A percentile compares a stretch with the other conserved stretches of the same genome.
Evolutionary conservation across 2,329 filamentous ascomycete species (phyloP).

Genomic region (Alternaria viburni): DNA sequence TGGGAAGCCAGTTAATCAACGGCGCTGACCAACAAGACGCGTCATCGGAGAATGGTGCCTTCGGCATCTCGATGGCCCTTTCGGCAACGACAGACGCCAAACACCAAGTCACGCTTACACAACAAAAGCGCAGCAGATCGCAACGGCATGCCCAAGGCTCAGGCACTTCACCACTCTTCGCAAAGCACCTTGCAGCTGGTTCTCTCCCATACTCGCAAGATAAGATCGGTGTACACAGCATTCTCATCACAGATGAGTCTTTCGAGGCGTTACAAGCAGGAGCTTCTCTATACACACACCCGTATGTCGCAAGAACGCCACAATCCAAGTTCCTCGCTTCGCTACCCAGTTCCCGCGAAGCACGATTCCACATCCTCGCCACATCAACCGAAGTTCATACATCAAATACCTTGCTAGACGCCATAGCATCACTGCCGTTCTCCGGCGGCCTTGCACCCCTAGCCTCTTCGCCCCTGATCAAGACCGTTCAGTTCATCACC

Average conservation of each 20-base stretch:
- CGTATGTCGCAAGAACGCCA: constrained; percentile 7
- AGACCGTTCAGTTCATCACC: constrained; percentile 34
- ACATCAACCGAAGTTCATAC: constrained; percentile 19
- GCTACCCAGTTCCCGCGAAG: constrained; percentile 30
- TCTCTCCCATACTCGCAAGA: constrained; percentile 37
- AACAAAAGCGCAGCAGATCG: constrained; percentile 30
- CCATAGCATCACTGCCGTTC: constrained; percentile 39
- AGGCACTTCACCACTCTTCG: constrained; percentile 37
- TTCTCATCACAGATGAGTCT: constrained; percentile 33
- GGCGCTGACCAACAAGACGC: not conserved
- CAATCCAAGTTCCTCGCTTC: constrained; percentile 26
- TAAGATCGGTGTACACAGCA: constrained; percentile 22
- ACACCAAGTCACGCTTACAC: constrained; percentile 29
- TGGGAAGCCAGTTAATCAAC: constrained; percentile 29
- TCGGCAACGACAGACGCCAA: constrained; percentile 15
- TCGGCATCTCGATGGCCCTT: constrained; percentile 32
- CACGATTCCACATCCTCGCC: constrained; percentile 26
- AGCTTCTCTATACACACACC: constrained; percentile 18
- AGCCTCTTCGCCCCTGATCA: constrained; percentile 30
- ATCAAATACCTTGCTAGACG: constrained; percentile 27
- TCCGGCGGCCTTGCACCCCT: constrained; percentile 35
- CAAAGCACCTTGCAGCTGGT: constrained; percentile 43
- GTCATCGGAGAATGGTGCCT: constrained; percentile 27
- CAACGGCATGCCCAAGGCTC: constrained; percentile 33
- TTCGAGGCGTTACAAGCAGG: constrained; percentile 29